Percentiles rank a stretch among this genome's conserved stretches.
phyloP scores from a whole-genome alignment of 192 early-diverging fungal species.

The Allomyces javanicus region DNA sequence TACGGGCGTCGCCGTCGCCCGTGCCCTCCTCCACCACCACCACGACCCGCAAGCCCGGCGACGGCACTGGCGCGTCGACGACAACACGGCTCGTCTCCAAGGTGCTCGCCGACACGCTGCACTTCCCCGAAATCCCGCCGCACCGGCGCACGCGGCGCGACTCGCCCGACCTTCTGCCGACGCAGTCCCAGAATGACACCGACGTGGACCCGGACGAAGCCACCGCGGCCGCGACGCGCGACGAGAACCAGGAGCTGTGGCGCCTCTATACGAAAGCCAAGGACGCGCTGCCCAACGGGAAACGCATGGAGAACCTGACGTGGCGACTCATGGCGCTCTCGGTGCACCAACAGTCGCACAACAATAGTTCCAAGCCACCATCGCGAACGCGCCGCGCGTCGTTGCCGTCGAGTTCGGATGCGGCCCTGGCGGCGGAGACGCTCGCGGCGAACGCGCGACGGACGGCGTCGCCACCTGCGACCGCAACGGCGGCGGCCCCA shows the following conservation, averaged over 20 bases:
- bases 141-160: background rate
- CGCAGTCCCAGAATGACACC: too few relatives aligned
- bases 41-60: too few relatives aligned
- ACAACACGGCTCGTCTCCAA: background rate
- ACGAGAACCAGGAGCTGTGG: constrained; percentile 30
- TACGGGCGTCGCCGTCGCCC: too few relatives aligned
- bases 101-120: background rate
- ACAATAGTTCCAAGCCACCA: background rate
- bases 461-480: background rate
- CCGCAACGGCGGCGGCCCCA: background rate
- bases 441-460: background rate
- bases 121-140: background rate
- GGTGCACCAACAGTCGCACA: constrained; percentile 15
- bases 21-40: too few relatives aligned
- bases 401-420: too few relatives aligned
- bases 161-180: background rate
- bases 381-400: too few relatives aligned
- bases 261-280: constrained; percentile 59
- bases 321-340: constrained; percentile 68
- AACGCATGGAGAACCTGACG: constrained; percentile 57
- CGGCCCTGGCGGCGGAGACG: background rate
- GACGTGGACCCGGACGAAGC: too few relatives aligned
- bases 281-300: constrained; percentile 50
- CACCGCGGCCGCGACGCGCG: background rate
- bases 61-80: background rate